Percentiles rank a stretch among this genome's conserved stretches.
Conservation (phyloP, 208 protist genomes). For the Sergeia podlipaevii region DNA sequence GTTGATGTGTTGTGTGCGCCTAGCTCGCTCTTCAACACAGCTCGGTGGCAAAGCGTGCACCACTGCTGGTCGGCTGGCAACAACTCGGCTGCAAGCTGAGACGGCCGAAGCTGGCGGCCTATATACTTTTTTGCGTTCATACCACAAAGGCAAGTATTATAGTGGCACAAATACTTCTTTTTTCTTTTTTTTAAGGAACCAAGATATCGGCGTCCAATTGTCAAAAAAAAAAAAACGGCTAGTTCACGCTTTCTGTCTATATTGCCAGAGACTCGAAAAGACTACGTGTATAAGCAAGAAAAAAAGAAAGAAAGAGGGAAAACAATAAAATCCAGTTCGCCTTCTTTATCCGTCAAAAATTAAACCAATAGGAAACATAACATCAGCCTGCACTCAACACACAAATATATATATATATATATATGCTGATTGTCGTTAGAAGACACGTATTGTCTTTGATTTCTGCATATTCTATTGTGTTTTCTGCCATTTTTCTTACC, state of each 20-base stretch:
- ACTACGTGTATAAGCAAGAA: not conserved
- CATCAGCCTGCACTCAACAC: no score
- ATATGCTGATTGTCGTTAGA: not conserved
- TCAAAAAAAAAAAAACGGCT: not conserved
- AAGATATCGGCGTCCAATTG: no score
- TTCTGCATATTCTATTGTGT: no score
- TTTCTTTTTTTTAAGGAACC: not conserved
- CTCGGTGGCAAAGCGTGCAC: slow-evolving; percentile 73
- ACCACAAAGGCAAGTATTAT: not conserved
- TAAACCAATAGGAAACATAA: no score
- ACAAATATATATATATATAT: not conserved
- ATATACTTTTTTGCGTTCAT: slow-evolving; percentile 68
- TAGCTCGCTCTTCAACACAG: slow-evolving; percentile 43
- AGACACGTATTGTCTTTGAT: not conserved
- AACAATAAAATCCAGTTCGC: not conserved
- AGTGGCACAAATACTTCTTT: not conserved
- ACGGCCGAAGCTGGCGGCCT: slow-evolving; percentile 66
- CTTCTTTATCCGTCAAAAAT: no score
- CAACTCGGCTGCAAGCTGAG: slow-evolving; percentile 67
- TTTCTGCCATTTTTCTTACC: no score
- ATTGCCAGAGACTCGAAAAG: not conserved
- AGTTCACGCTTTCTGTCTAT: not conserved
- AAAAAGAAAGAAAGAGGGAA: not conserved
- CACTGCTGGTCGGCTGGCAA: slow-evolving; percentile 67
- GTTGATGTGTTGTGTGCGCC: slow-evolving; percentile 29